phyloP scores from a whole-genome alignment of 495 filamentous ascomycete genomes.

The Penicillium mononematosum region DNA sequence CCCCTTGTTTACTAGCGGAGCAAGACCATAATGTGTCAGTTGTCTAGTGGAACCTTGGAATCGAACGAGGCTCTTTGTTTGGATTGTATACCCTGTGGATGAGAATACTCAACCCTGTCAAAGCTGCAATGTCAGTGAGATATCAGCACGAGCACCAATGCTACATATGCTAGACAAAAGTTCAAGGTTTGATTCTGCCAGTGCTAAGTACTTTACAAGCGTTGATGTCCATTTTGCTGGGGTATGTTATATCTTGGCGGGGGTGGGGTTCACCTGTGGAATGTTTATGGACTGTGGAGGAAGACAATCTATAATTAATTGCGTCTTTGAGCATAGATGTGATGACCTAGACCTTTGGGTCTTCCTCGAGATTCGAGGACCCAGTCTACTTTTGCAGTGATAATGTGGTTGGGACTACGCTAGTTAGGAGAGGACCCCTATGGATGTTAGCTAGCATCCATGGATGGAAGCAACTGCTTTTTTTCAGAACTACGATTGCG shows the following conservation, averaged over 20 bases:
- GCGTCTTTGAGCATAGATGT: background rate
- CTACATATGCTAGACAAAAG: background rate
- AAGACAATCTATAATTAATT: constrained; percentile 3
- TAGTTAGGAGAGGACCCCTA: background rate
- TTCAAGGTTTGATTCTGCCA: background rate
- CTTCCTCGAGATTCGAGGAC: background rate
- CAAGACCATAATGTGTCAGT: background rate
- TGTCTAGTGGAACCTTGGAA: background rate
- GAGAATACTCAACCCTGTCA: background rate
- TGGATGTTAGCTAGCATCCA: too few species aligned
- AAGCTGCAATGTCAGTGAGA: background rate
- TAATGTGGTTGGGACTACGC: background rate
- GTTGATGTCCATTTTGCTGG: background rate
- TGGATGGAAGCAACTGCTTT: background rate
- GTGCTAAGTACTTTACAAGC: background rate
- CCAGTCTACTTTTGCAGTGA: background rate
- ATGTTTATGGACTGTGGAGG: background rate
- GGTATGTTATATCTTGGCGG: constrained; percentile 3
- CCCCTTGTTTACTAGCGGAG: background rate
- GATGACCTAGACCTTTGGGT: background rate
- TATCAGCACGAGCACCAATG: background rate
- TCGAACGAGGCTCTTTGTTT: background rate
- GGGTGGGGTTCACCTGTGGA: constrained; percentile 6
- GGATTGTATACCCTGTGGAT: background rate
- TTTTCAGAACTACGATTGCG: background rate